These are phyloP conservation scores for Echinosophora koreensis DNA, from an alignment of 306 rosid genomes.

Conservation along the genomic window DNA sequence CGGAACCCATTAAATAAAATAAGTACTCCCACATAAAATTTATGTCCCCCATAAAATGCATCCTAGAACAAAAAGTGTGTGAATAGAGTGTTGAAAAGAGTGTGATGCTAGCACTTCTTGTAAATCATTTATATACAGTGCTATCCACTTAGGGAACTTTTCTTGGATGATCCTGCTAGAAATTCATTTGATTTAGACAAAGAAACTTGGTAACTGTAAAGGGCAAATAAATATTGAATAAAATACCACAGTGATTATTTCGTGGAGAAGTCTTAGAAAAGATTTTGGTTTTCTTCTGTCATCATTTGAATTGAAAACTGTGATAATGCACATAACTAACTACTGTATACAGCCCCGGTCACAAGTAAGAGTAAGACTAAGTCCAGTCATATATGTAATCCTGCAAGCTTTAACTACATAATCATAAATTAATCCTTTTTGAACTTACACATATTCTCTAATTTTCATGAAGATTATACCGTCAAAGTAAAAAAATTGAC, in stretches of 20 bases:
- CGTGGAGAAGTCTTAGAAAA: slow-evolving; percentile 18
- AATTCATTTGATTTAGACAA: slow-evolving; percentile 5
- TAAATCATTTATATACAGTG: background rate
- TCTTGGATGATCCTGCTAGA: background rate
- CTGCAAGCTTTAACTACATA: slow-evolving; percentile 14
- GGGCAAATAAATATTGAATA: slow-evolving; percentile 14
- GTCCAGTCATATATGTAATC: slow-evolving; percentile 32
- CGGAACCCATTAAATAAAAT: too few relatives aligned
- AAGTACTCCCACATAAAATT: too few relatives aligned
- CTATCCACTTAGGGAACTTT: background rate
- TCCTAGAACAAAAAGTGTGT: too few relatives aligned
- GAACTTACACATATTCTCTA: background rate
- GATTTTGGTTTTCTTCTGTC: slow-evolving; percentile 15
- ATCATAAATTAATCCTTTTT: slow-evolving; percentile 27
- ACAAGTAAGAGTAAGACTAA: slow-evolving; percentile 36
- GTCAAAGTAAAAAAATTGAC: slow-evolving; percentile 43
- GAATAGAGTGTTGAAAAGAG: too few relatives aligned
- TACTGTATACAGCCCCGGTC: slow-evolving; percentile 35
- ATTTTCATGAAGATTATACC: slow-evolving; percentile 32
- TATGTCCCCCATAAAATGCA: too few relatives aligned
- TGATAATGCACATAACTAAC: slow-evolving; percentile 36
- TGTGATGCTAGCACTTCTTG: too few relatives aligned
- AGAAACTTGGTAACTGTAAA: slow-evolving; percentile 4
- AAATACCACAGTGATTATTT: slow-evolving; percentile 11
- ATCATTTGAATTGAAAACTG: slow-evolving; percentile 37